These are phyloP conservation scores for Fusarium albosuccineum DNA, from an alignment of 2,329 filamentous ascomycete genomes.

Conservation along the genomic window DNA sequence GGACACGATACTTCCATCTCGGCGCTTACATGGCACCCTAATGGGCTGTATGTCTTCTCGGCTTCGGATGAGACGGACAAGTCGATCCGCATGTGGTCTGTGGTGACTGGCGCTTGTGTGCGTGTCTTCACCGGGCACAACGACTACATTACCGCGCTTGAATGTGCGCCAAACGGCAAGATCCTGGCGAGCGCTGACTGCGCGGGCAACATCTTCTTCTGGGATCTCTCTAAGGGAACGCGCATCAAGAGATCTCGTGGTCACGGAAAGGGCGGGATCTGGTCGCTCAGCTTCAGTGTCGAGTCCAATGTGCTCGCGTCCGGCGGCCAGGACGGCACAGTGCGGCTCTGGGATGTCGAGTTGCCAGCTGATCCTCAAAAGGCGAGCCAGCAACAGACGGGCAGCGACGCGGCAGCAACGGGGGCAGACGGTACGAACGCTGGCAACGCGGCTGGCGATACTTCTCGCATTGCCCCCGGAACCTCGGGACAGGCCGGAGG, in stretches of 20 bases:
- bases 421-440: slow-evolving; percentile 57
- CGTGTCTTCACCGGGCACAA: slow-evolving; percentile 93
- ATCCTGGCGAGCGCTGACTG: slow-evolving; percentile 92
- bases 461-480: slow-evolving; percentile 45
- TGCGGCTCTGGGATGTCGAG: slow-evolving; percentile 93
- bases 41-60: slow-evolving; percentile 93
- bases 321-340: slow-evolving; percentile 90
- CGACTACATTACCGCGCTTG: slow-evolving; percentile 85
- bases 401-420: slow-evolving; percentile 57
- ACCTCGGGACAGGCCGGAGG: slow-evolving; percentile 47
- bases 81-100: slow-evolving; percentile 96
- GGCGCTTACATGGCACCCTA: slow-evolving; percentile 92
- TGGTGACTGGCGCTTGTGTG: slow-evolving; percentile 88
- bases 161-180: slow-evolving; percentile 89
- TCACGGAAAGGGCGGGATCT: slow-evolving; percentile 93
- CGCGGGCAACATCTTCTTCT: slow-evolving; percentile 90
- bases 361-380: slow-evolving; percentile 75
- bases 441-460: slow-evolving; percentile 44
- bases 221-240: slow-evolving; percentile 90
- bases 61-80: slow-evolving; percentile 87
- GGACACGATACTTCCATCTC: slow-evolving; percentile 97
- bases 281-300: slow-evolving; percentile 92
- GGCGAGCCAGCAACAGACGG: slow-evolving; percentile 62
- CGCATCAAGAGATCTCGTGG: slow-evolving; percentile 93
- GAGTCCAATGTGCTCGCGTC: slow-evolving; percentile 93